Conservation (phyloP, 75 land plant species). For the Cunninghamia lanceolata region DNA sequence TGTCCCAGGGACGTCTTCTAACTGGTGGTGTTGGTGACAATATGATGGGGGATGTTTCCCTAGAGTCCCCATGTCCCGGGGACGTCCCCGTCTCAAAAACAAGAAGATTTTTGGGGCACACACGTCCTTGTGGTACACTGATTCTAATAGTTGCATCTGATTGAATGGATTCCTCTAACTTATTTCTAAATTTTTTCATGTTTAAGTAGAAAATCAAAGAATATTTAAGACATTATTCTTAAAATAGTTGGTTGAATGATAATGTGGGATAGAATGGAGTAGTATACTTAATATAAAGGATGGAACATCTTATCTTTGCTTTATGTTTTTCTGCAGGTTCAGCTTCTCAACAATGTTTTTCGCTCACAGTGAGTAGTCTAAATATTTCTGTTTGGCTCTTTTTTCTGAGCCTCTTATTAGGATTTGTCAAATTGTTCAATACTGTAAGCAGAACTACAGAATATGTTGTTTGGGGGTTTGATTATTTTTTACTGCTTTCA, state of each 20-base stretch:
- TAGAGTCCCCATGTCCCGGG: no score
- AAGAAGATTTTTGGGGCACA: no score
- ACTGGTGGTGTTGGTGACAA: no score
- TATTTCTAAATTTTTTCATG: not conserved
- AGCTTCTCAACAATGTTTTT: constrained; percentile 84
- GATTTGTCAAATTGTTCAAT: not conserved
- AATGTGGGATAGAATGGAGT: not conserved
- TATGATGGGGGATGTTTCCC: no score
- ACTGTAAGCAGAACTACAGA: not conserved
- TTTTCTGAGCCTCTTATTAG: not conserved
- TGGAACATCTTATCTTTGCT: not conserved
- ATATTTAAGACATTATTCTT: not conserved
- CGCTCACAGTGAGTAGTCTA: constrained; percentile 64
- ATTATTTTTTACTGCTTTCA: not conserved
- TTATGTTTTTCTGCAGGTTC: constrained; percentile 56
- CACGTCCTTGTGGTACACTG: no score
- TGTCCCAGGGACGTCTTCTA: no score
- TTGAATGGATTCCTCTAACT: not conserved
- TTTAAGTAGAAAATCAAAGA: not conserved
- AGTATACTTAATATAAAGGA: not conserved
- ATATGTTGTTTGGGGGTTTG: no score
- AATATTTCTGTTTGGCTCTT: not conserved
- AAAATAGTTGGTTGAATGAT: not conserved
- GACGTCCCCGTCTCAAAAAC: no score
- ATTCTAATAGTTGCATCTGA: not conserved